Evolutionary conservation across 129 eudicot species (phyloP).

Genomic region (Lactuca saligna): DNA sequence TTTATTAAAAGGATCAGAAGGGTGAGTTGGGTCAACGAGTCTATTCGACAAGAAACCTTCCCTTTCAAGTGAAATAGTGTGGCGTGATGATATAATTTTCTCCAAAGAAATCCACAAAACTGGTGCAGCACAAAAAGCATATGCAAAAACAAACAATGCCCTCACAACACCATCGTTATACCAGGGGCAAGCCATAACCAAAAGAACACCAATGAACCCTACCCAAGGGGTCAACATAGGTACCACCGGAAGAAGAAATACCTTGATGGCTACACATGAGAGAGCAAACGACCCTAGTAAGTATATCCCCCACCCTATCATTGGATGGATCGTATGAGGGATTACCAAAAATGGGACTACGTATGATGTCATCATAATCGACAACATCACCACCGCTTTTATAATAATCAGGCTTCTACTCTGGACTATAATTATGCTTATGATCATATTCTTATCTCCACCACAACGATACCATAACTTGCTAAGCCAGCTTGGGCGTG

Average conservation of each 20-base stretch:
- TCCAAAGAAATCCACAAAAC: conserved; percentile 54
- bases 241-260: conserved; percentile 57
- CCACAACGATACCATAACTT: conserved; percentile 59
- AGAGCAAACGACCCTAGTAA: conserved; percentile 57
- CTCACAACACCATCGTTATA: conserved; percentile 72
- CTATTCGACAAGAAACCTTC: conserved; percentile 65
- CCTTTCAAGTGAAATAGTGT: conserved; percentile 55
- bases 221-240: conserved; percentile 62
- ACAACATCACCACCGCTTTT: conserved; percentile 51
- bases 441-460: conserved; percentile 46
- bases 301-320: conserved; percentile 74
- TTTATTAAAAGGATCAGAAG: conserved; percentile 47
- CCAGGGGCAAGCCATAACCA: conserved; percentile 84
- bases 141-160: conserved; percentile 64
- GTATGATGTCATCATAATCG: conserved; percentile 63
- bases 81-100: conserved; percentile 46
- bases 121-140: conserved; percentile 75
- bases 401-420: conserved; percentile 27
- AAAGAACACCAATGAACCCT: conserved; percentile 62
- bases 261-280: conserved; percentile 47
- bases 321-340: conserved; percentile 80
- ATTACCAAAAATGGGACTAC: conserved; percentile 60
- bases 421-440: conserved; percentile 40
- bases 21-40: conserved; percentile 48
- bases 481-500: conserved; percentile 49